Conservation (phyloP, 176 grass and related monocot genomes). For the Hordeum marinum region DNA sequence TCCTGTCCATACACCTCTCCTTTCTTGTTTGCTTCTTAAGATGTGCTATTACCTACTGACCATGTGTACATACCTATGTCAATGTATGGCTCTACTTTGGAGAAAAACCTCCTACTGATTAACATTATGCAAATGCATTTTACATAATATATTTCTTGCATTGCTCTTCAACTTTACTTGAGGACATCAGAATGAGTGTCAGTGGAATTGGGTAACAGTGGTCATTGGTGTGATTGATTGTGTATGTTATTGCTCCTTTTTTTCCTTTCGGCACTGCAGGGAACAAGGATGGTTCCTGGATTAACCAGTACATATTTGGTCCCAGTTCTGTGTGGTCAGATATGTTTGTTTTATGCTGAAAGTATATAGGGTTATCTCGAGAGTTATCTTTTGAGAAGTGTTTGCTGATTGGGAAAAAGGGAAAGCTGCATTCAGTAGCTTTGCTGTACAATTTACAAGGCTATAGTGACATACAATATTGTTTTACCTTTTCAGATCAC, state of each 20-base stretch:
- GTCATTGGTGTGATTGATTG: neutral
- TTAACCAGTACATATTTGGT: neutral
- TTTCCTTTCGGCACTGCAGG: neutral
- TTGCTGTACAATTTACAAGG: neutral
- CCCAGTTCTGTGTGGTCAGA: neutral
- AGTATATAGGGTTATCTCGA: neutral
- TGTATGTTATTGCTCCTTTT: neutral
- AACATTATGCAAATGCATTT: neutral
- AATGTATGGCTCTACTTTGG: neutral
- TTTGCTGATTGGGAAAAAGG: neutral
- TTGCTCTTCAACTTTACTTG: neutral
- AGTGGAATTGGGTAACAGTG: neutral
- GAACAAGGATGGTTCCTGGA: neutral
- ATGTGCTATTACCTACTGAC: neutral
- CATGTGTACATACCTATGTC: neutral
- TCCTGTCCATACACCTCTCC: neutral
- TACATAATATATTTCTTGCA: neutral
- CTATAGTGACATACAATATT: constrained; percentile 7
- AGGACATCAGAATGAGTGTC: neutral
- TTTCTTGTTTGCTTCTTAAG: neutral
- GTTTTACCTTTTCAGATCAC: constrained; percentile 63
- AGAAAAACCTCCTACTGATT: neutral
- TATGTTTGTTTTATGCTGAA: neutral
- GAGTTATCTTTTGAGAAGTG: neutral
- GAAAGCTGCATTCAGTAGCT: neutral